Percentiles rank a stretch among this genome's conserved stretches.
Evolutionary conservation across 2,329 filamentous ascomycete genomes (phyloP).

Genomic region (Gaeumannomyces sp.): DNA sequence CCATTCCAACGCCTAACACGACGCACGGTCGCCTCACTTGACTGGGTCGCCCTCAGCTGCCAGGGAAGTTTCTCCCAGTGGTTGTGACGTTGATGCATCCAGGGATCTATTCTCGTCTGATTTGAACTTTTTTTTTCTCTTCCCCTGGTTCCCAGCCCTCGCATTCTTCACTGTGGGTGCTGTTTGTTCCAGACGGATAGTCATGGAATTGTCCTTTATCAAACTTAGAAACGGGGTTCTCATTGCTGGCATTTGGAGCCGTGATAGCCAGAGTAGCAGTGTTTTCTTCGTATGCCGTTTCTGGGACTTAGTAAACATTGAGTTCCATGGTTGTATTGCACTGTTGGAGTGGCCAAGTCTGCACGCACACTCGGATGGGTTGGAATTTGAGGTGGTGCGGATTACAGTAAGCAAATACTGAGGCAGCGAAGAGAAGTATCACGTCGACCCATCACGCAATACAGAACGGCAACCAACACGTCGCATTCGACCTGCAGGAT

Average conservation of each 20-base stretch:
- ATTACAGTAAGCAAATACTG: neutral
- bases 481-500: too few species aligned
- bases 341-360: neutral
- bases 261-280: neutral
- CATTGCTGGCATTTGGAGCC: neutral
- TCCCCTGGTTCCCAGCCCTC: neutral
- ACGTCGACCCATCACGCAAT: too few species aligned
- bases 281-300: neutral
- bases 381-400: neutral
- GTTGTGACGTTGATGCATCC: neutral
- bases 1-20: neutral
- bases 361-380: neutral
- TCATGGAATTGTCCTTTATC: neutral
- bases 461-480: too few species aligned
- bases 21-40: neutral
- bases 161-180: neutral
- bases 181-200: neutral
- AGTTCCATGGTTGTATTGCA: neutral
- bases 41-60: neutral
- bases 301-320: neutral
- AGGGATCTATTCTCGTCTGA: neutral
- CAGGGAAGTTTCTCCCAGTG: neutral
- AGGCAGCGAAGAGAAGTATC: too few species aligned
- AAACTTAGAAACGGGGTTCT: too few species aligned
- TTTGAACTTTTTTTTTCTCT: neutral